Base-by-base conservation (phyloP, 1,139 yeast genomes). In the Williopsis jadinii region DNA sequence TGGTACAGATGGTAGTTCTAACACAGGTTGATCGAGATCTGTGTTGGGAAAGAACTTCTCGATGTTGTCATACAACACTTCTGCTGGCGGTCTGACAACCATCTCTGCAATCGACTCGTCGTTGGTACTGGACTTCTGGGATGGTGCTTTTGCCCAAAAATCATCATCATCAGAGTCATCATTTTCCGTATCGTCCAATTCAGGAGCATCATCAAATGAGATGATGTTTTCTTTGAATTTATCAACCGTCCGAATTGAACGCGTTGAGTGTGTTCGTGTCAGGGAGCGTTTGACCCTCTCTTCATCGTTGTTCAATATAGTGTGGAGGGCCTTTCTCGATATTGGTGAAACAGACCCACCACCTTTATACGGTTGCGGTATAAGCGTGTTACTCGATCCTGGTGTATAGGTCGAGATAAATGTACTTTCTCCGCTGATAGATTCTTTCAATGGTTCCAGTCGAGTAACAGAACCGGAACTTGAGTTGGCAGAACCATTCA, bases 1-100 rank as follows among this genome's bases (percentile, higher is more conserved):
- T 0, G 87, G 83, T 0, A 88, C 80, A 4, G 74, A 63, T 1
- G 64, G 63, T 38, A 85, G 90, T 55, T 86, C 92, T 31, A 90
- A 76, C 32, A 92, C 87, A 1, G 97, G 95, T 54, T 84, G 84
- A 58, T 94, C 98, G 47, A 94, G 73, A 62, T 92, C 92, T 0
- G 97, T 82, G 52, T 85, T 74, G 0, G 98, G 98, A 68, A 94
- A 94, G 60, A 86, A 94, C 55, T 77, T 76, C 54, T 92, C 98
- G 52, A 94, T 73, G 56, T 94, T 88, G 44, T 88, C 87, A 58
- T 88, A 92, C 32, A 94, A 83, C 38, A 85, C 95, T 55, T 92
- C 97, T 1, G 95, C 84, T 0, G 98, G 90, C 2, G 99, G 99
- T 58, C 98, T 77, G 8, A 92, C 82, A 10, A 81, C 77, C 78